Evolutionary conservation across 2,329 filamentous ascomycete genomes (phyloP).

Genomic region (Phaeomoniella chlamydospora): DNA sequence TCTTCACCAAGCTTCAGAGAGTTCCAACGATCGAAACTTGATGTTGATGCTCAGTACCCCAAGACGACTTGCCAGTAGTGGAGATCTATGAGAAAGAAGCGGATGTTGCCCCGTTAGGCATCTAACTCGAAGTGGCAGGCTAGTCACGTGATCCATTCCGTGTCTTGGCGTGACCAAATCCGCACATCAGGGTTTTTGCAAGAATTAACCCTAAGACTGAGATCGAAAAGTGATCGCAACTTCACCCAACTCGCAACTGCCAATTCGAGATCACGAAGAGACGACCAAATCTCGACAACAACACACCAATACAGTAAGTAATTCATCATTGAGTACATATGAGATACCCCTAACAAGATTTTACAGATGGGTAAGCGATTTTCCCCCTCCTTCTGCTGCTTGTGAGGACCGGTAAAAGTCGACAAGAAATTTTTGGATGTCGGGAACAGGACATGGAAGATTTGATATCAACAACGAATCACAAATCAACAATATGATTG

Average conservation of each 20-base stretch:
- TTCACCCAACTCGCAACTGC: background rate
- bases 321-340: constrained; percentile 8
- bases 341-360: constrained; percentile 12
- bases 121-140: background rate
- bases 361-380: constrained; percentile 48
- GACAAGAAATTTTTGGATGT: no score
- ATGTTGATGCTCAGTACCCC: no score
- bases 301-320: constrained; percentile 33
- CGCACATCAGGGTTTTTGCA: background rate
- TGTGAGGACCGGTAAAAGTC: no score
- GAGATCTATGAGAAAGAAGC: no score
- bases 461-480: no score
- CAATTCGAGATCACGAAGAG: background rate
- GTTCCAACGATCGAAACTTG: no score
- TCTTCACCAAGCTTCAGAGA: constrained; percentile 20
- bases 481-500: no score
- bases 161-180: background rate
- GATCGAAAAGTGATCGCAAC: background rate
- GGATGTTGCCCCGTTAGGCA: background rate
- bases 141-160: background rate
- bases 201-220: background rate
- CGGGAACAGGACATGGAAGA: no score
- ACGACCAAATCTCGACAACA: background rate
- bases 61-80: no score
- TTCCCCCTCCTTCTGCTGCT: constrained; percentile 4